Conservation (phyloP, 192 early-diverging fungal genomes). For the Backusella morwellensis region DNA sequence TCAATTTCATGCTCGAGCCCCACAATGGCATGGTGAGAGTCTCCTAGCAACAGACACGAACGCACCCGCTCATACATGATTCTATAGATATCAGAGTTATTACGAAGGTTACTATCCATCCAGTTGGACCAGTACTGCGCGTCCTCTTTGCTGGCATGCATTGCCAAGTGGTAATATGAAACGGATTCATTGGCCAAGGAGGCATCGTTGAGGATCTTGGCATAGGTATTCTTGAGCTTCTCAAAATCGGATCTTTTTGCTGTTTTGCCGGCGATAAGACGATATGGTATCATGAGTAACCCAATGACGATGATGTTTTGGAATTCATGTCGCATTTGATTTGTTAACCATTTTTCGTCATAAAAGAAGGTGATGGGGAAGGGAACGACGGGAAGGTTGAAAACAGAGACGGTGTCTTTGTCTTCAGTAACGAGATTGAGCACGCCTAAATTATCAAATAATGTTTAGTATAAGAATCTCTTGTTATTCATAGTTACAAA, state of each 20-base stretch:
- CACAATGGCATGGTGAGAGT: neutral
- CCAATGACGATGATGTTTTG: constrained; percentile 41
- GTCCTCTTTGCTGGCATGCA: constrained; percentile 8
- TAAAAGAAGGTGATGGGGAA: constrained; percentile 33
- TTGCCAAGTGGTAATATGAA: constrained; percentile 12
- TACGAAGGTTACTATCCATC: constrained; percentile 19
- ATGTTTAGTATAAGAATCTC: neutral
- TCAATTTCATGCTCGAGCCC: constrained; percentile 16
- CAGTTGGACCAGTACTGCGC: constrained; percentile 16
- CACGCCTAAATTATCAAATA: neutral
- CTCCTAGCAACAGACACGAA: neutral
- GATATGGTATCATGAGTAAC: constrained; percentile 38
- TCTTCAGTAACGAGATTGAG: constrained; percentile 11
- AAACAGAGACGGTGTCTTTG: neutral
- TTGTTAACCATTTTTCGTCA: constrained; percentile 38
- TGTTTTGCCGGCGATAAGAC: constrained; percentile 35
- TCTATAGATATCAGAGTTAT: constrained; percentile 12
- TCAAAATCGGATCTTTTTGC: constrained; percentile 39
- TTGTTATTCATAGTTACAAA: neutral
- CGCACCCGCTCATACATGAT: constrained; percentile 18
- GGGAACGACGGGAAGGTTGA: neutral
- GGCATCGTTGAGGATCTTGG: constrained; percentile 37
- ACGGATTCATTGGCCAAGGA: constrained; percentile 9
- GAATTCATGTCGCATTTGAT: constrained; percentile 41
- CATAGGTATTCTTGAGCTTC: constrained; percentile 39